phyloP scores from a whole-genome alignment of 306 rosid species.

The Coriaria nepalensis region DNA sequence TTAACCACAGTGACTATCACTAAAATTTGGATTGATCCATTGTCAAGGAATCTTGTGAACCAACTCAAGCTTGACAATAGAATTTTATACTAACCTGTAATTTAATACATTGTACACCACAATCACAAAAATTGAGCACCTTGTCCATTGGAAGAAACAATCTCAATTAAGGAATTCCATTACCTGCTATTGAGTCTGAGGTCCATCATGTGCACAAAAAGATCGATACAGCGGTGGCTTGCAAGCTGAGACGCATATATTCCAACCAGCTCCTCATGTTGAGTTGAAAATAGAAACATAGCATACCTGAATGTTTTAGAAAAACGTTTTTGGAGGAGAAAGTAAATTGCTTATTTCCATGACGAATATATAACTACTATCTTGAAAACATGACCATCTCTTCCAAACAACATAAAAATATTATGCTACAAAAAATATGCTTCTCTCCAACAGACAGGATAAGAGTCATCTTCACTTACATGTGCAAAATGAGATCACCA shows the following conservation, averaged over 20 bases:
- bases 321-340: no score
- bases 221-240: conserved; percentile 76
- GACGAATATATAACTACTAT: not conserved
- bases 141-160: not conserved
- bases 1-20: no score
- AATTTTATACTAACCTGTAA: no score
- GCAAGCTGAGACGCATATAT: conserved; percentile 97
- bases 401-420: not conserved
- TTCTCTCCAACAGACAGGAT: conserved; percentile 3
- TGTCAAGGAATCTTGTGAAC: no score
- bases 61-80: no score
- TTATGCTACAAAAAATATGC: not conserved
- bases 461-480: conserved; percentile 39
- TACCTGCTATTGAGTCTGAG: conserved; percentile 88
- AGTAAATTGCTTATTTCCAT: not conserved
- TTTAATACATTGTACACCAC: no score
- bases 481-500: conserved; percentile 89
- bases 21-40: no score
- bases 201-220: conserved; percentile 97
- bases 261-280: conserved; percentile 93
- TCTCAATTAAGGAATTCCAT: conserved; percentile 7
- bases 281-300: conserved; percentile 85
- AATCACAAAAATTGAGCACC: no score
- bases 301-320: conserved; percentile 53
- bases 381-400: not conserved